Percentiles rank a stretch among this genome's conserved stretches.
Conservation (phyloP, 2,329 filamentous ascomycete genomes). For the Curvularia eragrostidis region DNA sequence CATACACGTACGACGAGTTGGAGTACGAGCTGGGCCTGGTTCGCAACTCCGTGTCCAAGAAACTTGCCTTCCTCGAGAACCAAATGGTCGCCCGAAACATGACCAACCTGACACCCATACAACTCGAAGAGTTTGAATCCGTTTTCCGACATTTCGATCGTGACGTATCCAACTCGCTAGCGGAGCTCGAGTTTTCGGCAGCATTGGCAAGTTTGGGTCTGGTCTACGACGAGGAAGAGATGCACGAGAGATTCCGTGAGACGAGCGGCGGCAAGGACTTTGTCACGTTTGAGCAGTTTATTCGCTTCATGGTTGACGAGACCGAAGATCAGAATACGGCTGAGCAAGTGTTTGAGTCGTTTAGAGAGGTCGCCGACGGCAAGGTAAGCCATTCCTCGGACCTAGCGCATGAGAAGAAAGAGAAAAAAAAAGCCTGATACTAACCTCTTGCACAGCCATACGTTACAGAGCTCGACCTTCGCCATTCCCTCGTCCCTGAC, state of each 20-base stretch:
- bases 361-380: constrained; percentile 95
- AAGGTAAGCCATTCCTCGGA: constrained; percentile 63
- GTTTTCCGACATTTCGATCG: constrained; percentile 98
- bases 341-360: constrained; percentile 97
- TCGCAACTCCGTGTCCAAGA: constrained; percentile 91
- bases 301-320: constrained; percentile 98
- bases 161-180: constrained; percentile 85
- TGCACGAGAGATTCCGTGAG: constrained; percentile 92
- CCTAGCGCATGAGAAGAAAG: too few relatives aligned
- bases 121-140: constrained; percentile 97
- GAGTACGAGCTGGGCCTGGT: constrained; percentile 92
- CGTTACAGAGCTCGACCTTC: constrained; percentile 95
- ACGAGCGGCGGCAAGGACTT: constrained; percentile 80
- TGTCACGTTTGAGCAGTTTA: constrained; percentile 98
- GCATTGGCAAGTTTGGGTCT: constrained; percentile 93
- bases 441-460: constrained; percentile 67
- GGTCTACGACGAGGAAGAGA: constrained; percentile 96
- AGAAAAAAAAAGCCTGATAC: background rate
- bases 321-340: constrained; percentile 99
- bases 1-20: constrained; percentile 96
- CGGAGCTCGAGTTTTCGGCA: constrained; percentile 94
- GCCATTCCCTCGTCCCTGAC: constrained; percentile 93
- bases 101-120: constrained; percentile 98
- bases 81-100: constrained; percentile 98
- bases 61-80: constrained; percentile 95